Conservation (phyloP, 768 basidiomycete species). For the Boletus vinaceobasis region DNA sequence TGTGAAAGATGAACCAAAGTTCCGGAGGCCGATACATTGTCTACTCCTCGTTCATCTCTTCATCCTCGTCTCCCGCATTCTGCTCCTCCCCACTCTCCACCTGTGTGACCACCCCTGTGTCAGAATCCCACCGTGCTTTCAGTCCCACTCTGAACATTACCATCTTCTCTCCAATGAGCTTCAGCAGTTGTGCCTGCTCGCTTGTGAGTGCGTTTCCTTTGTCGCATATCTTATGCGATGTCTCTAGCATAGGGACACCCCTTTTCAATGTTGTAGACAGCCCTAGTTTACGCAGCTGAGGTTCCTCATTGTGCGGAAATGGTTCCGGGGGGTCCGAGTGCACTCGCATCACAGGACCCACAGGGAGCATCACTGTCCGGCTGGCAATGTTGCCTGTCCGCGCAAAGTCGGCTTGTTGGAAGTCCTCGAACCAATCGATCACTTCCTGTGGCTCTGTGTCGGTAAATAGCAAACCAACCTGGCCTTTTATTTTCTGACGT, state of each 20-base stretch:
- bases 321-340: conserved; percentile 81
- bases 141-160: conserved; percentile 77
- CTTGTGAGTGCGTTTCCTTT: conserved; percentile 73
- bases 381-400: conserved; percentile 80
- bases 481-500: conserved; percentile 85
- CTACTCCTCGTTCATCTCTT: conserved; percentile 52
- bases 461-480: conserved; percentile 92
- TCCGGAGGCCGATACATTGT: not conserved
- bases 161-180: conserved; percentile 88
- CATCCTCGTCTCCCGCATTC: conserved; percentile 36
- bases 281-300: conserved; percentile 90
- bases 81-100: conserved; percentile 45
- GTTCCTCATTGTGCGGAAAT: conserved; percentile 97
- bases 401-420: conserved; percentile 87
- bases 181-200: conserved; percentile 91
- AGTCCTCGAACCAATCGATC: conserved; percentile 90
- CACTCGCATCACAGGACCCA: conserved; percentile 79
- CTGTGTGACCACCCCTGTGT: conserved; percentile 60
- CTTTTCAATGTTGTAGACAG: conserved; percentile 78
- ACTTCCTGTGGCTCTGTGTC: conserved; percentile 88
- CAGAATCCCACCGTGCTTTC: conserved; percentile 68
- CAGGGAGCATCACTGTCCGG: conserved; percentile 71
- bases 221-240: conserved; percentile 81
- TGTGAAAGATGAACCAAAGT: not conserved
- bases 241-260: conserved; percentile 82